Conservation (phyloP, 2,329 filamentous ascomycete genomes). For the Aspergillus jensenii region DNA sequence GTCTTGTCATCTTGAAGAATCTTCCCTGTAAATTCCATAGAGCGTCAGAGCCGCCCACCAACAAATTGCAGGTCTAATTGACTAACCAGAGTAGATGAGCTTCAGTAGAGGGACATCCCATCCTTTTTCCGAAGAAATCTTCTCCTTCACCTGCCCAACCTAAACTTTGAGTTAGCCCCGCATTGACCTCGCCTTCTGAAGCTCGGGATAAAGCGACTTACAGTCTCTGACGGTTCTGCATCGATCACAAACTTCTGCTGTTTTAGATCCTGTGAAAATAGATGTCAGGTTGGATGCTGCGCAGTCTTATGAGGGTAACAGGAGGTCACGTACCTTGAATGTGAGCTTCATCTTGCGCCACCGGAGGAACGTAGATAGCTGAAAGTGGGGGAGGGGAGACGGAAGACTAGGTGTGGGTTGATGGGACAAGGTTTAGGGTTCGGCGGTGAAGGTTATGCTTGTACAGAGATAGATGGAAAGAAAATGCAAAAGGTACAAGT, state of each 20-base stretch:
- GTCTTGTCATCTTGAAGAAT: slow-evolving; percentile 98
- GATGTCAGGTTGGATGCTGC: slow-evolving; percentile 20
- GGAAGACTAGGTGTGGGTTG: slow-evolving; percentile 6
- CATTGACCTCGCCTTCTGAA: slow-evolving; percentile 22
- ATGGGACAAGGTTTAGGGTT: background rate
- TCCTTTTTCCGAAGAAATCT: slow-evolving; percentile 87
- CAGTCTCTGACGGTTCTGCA: slow-evolving; percentile 86
- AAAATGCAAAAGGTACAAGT: background rate
- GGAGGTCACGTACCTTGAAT: slow-evolving; percentile 58
- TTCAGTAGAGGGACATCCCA: slow-evolving; percentile 91
- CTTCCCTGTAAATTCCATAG: slow-evolving; percentile 65
- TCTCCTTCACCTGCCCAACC: slow-evolving; percentile 89
- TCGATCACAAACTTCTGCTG: slow-evolving; percentile 98
- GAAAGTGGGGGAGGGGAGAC: slow-evolving; percentile 16
- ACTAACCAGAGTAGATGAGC: slow-evolving; percentile 93
- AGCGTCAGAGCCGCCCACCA: slow-evolving; percentile 14
- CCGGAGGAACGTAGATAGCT: slow-evolving; percentile 28
- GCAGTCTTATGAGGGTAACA: slow-evolving; percentile 10
- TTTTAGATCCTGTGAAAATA: slow-evolving; percentile 75
- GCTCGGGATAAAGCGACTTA: slow-evolving; percentile 49
- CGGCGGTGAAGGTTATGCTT: background rate
- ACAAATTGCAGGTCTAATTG: background rate
- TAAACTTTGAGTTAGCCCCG: slow-evolving; percentile 47
- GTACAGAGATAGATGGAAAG: background rate
- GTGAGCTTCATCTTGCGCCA: slow-evolving; percentile 65